Base-by-base conservation (phyloP, 352 stramenopile species). In the Globisporangium ultimum region DNA sequence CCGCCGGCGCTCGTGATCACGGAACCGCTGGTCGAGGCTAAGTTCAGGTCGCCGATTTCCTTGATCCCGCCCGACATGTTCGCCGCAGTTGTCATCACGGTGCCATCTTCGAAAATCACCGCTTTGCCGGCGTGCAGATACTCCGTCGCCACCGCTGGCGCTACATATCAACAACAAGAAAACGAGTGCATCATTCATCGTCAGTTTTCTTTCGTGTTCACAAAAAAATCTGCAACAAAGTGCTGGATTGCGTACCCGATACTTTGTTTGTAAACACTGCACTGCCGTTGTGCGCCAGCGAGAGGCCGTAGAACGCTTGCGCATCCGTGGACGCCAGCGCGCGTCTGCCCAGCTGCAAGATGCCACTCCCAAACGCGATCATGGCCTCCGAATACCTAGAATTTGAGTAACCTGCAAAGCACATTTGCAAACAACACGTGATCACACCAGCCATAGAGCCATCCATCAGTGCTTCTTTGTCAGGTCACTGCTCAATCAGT, bases 51-150 rank as follows among this genome's bases (percentile, higher is more conserved):
- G 1, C 84, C 82, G 9, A 80, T 64, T 54, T 89, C 78, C 47
- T 84, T 88, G n/a, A 91, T 68, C 9, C 84, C 80, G n/a, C 82
- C 82, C 9, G 80, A 88, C 50, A 84, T 76, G 41, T 90, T 89
- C 7, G 80, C 82, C 11, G 84, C 84, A 6, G 82, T 91, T 6
- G 84, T 92, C 84, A 92, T 94, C 21, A 85, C 66, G 1, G 80
- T 88, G 1, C 80, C 84, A 49, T 94, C 84, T 10, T 81, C 65
- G 58, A 92, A 94, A 9, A 92, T 65, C 32, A 94, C 53, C 0
- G 74, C 78, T 55, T 87, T 84, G 43, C 53, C 60, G 15, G 79
- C 79, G 45, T 82, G 81, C 1, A 94, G 48, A 55, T 88, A 90
- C 32, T 89, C 84, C 1, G 75, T 78, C 53, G 73, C 74, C 28